Conservation (phyloP, 2,329 filamentous ascomycete genomes). For the Fusarium tricinctum region DNA sequence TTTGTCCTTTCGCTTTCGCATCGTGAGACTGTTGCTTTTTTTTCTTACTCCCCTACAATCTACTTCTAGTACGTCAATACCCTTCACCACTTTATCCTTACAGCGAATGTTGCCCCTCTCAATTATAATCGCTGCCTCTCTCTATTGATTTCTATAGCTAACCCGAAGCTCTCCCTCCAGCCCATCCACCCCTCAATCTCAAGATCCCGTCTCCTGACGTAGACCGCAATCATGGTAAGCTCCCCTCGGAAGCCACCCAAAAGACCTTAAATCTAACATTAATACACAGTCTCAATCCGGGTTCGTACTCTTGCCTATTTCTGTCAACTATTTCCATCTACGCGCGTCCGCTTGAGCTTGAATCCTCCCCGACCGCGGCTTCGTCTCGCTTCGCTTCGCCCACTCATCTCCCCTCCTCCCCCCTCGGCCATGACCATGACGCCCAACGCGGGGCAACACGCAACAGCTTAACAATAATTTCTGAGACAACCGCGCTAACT, state of each 20-base stretch:
- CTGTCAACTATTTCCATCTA: conserved; percentile 17
- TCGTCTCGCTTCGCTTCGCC: conserved; percentile 20
- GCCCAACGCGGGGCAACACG: conserved; percentile 45
- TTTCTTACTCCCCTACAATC: conserved; percentile 20
- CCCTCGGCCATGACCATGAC: conserved; percentile 39
- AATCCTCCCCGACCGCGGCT: conserved; percentile 16
- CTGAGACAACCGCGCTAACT: conserved; percentile 48
- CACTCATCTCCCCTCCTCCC: conserved; percentile 26
- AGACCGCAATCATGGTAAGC: conserved; percentile 60
- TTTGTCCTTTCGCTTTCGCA: conserved; percentile 45
- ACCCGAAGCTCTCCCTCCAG: conserved; percentile 48
- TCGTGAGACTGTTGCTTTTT: conserved; percentile 41
- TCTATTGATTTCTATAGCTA: conserved; percentile 40
- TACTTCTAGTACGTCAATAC: conserved; percentile 37
- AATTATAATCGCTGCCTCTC: background rate
- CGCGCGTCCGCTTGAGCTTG: conserved; percentile 30
- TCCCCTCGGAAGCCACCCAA: conserved; percentile 31
- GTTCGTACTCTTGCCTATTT: conserved; percentile 57
- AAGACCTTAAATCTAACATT: conserved; percentile 35
- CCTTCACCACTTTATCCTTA: background rate
- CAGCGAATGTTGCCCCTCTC: conserved; percentile 1
- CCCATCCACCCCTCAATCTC: conserved; percentile 48
- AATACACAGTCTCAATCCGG: conserved; percentile 74
- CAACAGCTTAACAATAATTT: conserved; percentile 25
- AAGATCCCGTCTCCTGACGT: conserved; percentile 50